These are phyloP conservation scores for Phytophthora aleatoria DNA, from an alignment of 352 stramenopile species.

Conservation along the genomic window DNA sequence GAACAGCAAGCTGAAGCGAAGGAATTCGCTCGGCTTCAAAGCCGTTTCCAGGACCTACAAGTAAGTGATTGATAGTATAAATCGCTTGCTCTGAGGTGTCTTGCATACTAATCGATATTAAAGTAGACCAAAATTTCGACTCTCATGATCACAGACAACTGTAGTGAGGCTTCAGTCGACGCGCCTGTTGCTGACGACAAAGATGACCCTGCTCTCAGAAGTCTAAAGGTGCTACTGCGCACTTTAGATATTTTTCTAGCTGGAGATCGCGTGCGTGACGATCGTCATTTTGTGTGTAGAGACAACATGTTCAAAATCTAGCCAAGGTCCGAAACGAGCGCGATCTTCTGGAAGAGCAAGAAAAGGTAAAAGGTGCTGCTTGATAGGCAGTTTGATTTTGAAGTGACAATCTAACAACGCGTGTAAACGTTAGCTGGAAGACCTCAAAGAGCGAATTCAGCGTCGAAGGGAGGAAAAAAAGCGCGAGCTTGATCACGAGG, in stretches of 20 bases:
- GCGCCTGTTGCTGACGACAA: conserved; percentile 21
- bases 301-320: conserved; percentile 47
- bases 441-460: conserved; percentile 50
- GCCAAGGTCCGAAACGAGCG: conserved; percentile 57
- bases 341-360: conserved; percentile 61
- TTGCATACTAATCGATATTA: conserved; percentile 23
- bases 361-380: conserved; percentile 41
- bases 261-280: background rate
- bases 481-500: conserved; percentile 47
- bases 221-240: conserved; percentile 37
- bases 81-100: background rate
- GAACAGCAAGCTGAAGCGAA: conserved; percentile 29
- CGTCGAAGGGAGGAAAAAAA: conserved; percentile 51
- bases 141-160: conserved; percentile 20
- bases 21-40: conserved; percentile 33
- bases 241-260: background rate
- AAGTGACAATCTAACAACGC: conserved; percentile 1
- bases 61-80: conserved; percentile 17
- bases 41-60: conserved; percentile 27
- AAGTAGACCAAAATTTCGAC: conserved; percentile 40
- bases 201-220: conserved; percentile 32
- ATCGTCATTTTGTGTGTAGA: conserved; percentile 15
- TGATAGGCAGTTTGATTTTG: background rate
- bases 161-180: background rate
- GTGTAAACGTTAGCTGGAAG: conserved; percentile 39